Conservation (phyloP, 352 stramenopile genomes). For the Globisporangium emineosum region DNA sequence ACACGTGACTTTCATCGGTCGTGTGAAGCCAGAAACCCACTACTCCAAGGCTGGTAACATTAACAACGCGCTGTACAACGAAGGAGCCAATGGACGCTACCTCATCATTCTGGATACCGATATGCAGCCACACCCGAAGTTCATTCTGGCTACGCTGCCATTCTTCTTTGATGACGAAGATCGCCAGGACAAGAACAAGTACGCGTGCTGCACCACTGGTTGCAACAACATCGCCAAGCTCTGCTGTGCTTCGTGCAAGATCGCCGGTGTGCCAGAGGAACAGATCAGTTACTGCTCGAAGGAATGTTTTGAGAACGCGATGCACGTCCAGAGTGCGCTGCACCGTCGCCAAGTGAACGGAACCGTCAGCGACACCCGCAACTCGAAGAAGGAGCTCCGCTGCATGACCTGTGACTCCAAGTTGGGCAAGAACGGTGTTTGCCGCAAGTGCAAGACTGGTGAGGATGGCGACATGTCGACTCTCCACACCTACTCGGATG, state of each 20-base stretch:
- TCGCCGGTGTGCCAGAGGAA: constrained; percentile 76
- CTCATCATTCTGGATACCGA: constrained; percentile 79
- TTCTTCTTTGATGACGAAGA: constrained; percentile 89
- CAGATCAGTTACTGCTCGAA: constrained; percentile 87
- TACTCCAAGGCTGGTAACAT: constrained; percentile 89
- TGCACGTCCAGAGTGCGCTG: constrained; percentile 73
- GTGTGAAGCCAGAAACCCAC: constrained; percentile 71
- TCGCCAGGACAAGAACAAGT: constrained; percentile 76
- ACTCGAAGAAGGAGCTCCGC: constrained; percentile 69
- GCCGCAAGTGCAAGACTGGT: constrained; percentile 74
- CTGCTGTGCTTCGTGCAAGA: constrained; percentile 85
- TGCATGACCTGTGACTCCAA: constrained; percentile 76
- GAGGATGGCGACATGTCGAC: constrained; percentile 53
- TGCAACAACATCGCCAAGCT: constrained; percentile 84
- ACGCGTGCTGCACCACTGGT: constrained; percentile 64
- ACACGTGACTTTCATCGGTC: constrained; percentile 74
- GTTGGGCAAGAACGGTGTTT: constrained; percentile 68
- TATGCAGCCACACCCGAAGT: constrained; percentile 86
- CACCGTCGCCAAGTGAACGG: constrained; percentile 83
- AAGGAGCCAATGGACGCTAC: constrained; percentile 78
- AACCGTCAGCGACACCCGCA: constrained; percentile 66
- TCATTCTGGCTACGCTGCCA: constrained; percentile 70
- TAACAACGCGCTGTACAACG: constrained; percentile 89
- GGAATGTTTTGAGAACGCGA: constrained; percentile 83
- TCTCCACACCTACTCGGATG: constrained; percentile 77